Conservation (phyloP, 108 stramenopile genomes). For the Fragilaria radians region DNA sequence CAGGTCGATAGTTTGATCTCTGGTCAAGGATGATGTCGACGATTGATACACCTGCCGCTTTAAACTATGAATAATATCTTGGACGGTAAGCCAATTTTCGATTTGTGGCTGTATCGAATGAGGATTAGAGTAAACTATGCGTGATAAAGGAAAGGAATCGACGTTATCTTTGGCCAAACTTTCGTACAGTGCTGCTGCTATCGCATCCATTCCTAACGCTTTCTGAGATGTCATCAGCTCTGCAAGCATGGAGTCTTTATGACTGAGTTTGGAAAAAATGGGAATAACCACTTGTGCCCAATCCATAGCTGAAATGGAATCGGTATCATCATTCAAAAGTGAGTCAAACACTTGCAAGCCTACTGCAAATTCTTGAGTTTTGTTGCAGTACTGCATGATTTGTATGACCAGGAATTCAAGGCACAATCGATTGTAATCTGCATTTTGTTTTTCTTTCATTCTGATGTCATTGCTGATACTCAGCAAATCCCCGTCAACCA, state of each 20-base stretch:
- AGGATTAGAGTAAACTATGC: background rate
- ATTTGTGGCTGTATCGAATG: background rate
- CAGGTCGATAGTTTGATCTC: background rate
- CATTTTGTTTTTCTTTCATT: no score
- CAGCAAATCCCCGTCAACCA: background rate
- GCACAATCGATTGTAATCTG: no score
- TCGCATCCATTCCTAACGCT: slow-evolving; percentile 31
- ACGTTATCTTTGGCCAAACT: background rate
- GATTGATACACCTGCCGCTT: background rate
- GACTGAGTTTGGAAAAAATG: no score
- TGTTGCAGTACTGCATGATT: no score
- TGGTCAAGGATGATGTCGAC: background rate
- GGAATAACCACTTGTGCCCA: no score
- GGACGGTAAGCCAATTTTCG: background rate
- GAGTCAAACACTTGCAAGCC: no score
- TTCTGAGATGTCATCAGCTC: slow-evolving; percentile 38
- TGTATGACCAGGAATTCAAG: no score
- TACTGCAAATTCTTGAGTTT: no score
- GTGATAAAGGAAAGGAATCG: background rate
- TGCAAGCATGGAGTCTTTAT: slow-evolving; percentile 19
- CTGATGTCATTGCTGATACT: background rate
- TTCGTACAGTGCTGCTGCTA: slow-evolving; percentile 17
- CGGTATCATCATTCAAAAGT: no score
- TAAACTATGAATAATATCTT: background rate
- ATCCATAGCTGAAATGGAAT: no score